Conservation (phyloP, 78 protist genomes). For the Ministeria vibrans region DNA sequence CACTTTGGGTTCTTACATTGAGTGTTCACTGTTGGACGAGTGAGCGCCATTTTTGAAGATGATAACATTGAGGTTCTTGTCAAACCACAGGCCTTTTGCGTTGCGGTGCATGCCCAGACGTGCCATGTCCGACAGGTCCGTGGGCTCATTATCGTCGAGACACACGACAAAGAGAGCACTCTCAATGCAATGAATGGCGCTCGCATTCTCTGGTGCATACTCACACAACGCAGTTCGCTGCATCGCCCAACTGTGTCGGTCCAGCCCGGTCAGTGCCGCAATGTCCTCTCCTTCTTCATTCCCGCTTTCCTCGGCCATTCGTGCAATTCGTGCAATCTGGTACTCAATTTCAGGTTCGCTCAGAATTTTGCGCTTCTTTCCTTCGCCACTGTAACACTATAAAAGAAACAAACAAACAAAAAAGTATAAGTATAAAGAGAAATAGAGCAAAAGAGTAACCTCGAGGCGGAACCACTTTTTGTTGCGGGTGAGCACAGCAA, state of each 20-base stretch:
- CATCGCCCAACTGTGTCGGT: slow-evolving; percentile 35
- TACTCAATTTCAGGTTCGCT: too few relatives aligned
- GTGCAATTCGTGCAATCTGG: too few relatives aligned
- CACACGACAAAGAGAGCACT: slow-evolving; percentile 29
- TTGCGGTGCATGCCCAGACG: slow-evolving; percentile 8
- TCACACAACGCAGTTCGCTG: background rate
- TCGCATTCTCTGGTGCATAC: background rate
- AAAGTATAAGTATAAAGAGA: too few relatives aligned
- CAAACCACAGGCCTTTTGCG: slow-evolving; percentile 19
- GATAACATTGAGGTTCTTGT: slow-evolving; percentile 27
- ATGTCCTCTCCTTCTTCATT: background rate
- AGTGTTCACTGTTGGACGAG: slow-evolving; percentile 32
- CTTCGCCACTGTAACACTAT: too few relatives aligned
- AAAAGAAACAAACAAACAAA: too few relatives aligned
- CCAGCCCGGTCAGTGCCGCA: slow-evolving; percentile 19
- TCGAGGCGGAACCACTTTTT: too few relatives aligned
- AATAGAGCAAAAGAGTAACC: background rate
- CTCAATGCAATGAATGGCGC: slow-evolving; percentile 5
- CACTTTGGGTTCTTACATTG: slow-evolving; percentile 26
- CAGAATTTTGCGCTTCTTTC: too few relatives aligned
- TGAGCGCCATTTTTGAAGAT: slow-evolving; percentile 12
- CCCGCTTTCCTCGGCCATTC: background rate
- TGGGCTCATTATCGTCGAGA: slow-evolving; percentile 25
- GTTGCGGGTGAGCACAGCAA: slow-evolving; percentile 12
- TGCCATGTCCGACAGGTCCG: background rate